Evolutionary conservation across 805 yeast genomes (phyloP), one percentile per base, ranked within the genome.

Genomic region (Starmerella tilneyi): DNA sequence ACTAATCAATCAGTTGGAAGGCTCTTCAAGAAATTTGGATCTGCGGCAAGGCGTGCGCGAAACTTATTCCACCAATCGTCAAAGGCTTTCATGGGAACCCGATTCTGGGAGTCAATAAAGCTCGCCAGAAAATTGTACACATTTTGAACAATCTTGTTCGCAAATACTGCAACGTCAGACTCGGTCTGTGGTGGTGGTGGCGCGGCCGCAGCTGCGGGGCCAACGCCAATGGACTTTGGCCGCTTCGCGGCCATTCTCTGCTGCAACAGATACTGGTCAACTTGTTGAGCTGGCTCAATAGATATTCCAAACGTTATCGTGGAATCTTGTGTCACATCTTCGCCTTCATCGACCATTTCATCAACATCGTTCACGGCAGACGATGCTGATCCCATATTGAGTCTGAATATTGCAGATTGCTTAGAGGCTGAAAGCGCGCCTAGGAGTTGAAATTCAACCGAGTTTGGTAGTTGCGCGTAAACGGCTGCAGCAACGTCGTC

Each of bases 21-120:
- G 24, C 68, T 70, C 49, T 84, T 84, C 41, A 89, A 63, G 59
- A 85, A 88, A 44, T 74, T 76, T 2, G 96, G 96, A 59, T 89
- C 94, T 49, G 81, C 82, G 9, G 75, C 71, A 48, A 92, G 56
- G 58, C 81, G 79, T 6, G 74, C 64, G 61, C 75, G 83, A 65
- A 92, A 89, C 63, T 85, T 88, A 52, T 73, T 79, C 98, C 98
- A 65, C 98, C 98, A 89, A 32, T 74, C 80, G 59, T 89, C 94
- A 57, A 89, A 89, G 34, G 78, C 81, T 57, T 80, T 83, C 59
- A 89, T 83, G 3, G 88, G 81, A 3, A 89, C 96, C 54, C 78
- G 84, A 2, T 94, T 94, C 19, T 74, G 69, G 5, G 67, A 61
- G 58, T 85, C 94, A 7, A 85, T 73, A 60, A 88, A 89, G n/a